Evolutionary conservation across 108 stramenopile genomes (phyloP), one percentile per base, ranked within the genome.

Genomic region (Nitzschia sp.): DNA sequence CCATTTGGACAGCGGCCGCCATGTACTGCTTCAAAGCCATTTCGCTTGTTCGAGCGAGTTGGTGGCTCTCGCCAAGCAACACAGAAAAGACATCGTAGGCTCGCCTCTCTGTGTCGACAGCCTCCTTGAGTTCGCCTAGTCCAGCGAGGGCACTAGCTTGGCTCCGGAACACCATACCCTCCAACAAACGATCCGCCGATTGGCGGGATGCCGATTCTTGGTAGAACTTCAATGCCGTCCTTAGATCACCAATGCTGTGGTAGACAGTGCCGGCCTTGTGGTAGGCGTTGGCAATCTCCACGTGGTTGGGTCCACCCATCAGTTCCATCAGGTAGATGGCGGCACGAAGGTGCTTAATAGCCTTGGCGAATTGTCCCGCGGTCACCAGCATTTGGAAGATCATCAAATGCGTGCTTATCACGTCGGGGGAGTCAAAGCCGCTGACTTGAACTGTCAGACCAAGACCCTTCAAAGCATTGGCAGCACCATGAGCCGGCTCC

Each of bases 191-290:
- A 71, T 94, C 93, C 45, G 76, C 62, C 26, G 63, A 66, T 42
- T 72, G 74, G 23, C 81, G 78, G 6, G 54, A 71, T 15, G 68
- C 31, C 21, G 89, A 83, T 49, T 77, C 77, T 51, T 89, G 54
- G 51, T 78, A 90, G 57, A 82, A 90, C 21, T 66, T 68, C 27
- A 92, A 56, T 1, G 90, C 90, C 8, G 62, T 70, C 25, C 69
- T 46, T 24, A 71, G 53, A 29, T 88, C 78, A 0, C 63, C 75
- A 46, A 57, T 45, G 17, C 89, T 87, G 54, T 82, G 84, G 71
- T 96, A 97, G 3, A 89, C 75, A 21, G 76, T 82, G 42, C 93
- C 95, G 63, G 95, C 64, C 55, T 90, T 87, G 67, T 93, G 92
- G 60, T 94, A 95, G n/a, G 68, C 72, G 23, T 77, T 70, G 17